Evolutionary conservation across 2,329 filamentous ascomycete genomes (phyloP), one percentile per base, ranked within the genome.

Genomic region (Alternaria infectoria): DNA sequence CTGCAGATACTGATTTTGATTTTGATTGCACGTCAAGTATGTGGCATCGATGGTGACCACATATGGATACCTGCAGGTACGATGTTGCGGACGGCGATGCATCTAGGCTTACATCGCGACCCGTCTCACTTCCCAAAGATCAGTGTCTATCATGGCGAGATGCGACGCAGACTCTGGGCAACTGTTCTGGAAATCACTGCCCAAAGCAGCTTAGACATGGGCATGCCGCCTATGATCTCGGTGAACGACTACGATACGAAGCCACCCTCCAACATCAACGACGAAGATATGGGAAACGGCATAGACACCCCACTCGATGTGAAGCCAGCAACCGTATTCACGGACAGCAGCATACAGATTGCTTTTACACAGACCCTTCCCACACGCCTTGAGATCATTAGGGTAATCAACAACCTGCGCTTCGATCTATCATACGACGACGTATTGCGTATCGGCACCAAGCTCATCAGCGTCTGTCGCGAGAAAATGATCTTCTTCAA

Each of bases 1-100:
- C 61, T 89, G 0, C 87, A 90, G 62, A 69, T 81, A 74, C 59
- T 76, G 6, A 76, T 80, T 6, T 64, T 83, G 0, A 69, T 80
- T 0, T 49, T 82, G 0, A 52, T 83, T 13, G 80, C 81, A 7
- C 75, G 78, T 6, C 76, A 83, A 51, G 62, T 70, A 3, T 72
- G 76, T 17, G 73, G 70, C 10, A 69, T 82, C 1, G 78, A 79
- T 17, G 77, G 75, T 6, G 76, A 78, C 36, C 68, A 79, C 23
- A 69, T 75, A 3, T 82, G 80, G 79, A 77, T 82, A 12, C 69
- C 79, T 1, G 74, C 76, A 3, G 82, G 81, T 1, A 65, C 75
- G 10, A 65, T 83, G 0, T 55, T 83, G 3, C 72, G 81, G 13
- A 77, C 69, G 10, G 81, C 80, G 6, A 78, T 83, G 68, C 74